Conservation (phyloP, 805 yeast species). For the Metschnikowia dekortorum region DNA sequence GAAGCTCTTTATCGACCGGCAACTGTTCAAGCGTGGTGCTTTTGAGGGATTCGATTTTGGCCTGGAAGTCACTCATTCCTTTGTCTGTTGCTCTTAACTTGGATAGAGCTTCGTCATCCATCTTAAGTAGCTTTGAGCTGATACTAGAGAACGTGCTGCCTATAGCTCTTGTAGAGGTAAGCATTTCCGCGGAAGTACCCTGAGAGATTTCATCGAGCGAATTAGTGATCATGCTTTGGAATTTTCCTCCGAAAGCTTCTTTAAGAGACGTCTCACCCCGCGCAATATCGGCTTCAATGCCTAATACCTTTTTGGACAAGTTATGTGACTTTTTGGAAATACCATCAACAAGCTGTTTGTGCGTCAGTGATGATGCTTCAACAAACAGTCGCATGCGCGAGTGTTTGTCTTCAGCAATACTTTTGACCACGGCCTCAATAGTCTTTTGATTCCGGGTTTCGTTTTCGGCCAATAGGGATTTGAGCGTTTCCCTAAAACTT, state of each 20-base stretch:
- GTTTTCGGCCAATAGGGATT: slow-evolving; percentile 1
- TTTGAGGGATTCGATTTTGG: not conserved
- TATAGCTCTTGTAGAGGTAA: not conserved
- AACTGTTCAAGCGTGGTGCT: not conserved
- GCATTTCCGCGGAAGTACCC: not conserved
- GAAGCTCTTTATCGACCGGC: not conserved
- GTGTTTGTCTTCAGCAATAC: not conserved
- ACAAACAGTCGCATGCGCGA: not conserved
- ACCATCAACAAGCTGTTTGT: not conserved
- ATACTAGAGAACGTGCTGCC: not conserved
- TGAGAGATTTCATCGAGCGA: not conserved
- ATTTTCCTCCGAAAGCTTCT: not conserved
- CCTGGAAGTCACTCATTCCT: not conserved
- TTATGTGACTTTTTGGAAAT: not conserved
- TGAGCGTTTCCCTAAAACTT: not conserved
- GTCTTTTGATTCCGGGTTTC: not conserved
- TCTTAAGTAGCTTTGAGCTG: not conserved
- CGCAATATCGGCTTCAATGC: not conserved
- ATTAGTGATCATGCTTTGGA: not conserved
- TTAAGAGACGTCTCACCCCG: not conserved
- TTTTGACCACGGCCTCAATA: not conserved
- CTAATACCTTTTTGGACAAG: not conserved
- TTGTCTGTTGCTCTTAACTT: not conserved
- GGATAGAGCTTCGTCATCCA: not conserved
- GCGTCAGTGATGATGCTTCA: not conserved